Conservation (phyloP, 306 rosid genomes). For the Senna tora region DNA sequence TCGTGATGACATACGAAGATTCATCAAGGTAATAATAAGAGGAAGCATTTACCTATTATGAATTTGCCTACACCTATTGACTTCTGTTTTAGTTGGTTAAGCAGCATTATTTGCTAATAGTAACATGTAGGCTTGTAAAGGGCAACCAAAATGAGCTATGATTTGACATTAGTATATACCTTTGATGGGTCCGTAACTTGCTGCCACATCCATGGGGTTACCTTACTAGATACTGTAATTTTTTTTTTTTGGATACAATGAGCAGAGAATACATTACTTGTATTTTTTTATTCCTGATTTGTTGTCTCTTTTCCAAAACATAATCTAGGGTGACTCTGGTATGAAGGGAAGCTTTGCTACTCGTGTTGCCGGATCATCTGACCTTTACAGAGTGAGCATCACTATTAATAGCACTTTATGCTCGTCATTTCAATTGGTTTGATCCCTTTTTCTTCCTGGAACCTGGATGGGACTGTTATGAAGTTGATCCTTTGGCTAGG, state of each 20-base stretch:
- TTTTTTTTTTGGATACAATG: background rate
- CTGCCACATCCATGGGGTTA: background rate
- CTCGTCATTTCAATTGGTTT: conserved; percentile 15
- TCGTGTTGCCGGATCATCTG: conserved; percentile 95
- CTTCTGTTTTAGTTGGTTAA: conserved; percentile 28
- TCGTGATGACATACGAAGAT: conserved; percentile 90
- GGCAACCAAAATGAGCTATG: background rate
- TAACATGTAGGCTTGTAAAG: conserved; percentile 19
- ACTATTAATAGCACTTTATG: conserved; percentile 19
- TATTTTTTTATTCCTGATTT: conserved; percentile 28
- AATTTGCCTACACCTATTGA: conserved; percentile 3
- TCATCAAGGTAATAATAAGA: conserved; percentile 72
- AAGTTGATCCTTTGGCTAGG: conserved; percentile 25
- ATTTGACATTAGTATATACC: background rate
- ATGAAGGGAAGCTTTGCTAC: conserved; percentile 93
- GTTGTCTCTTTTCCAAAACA: conserved; percentile 33
- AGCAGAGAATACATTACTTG: background rate
- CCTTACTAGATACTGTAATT: background rate
- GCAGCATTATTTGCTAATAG: conserved; percentile 27
- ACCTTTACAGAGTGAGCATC: conserved; percentile 79
- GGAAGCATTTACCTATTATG: conserved; percentile 10
- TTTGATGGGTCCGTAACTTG: background rate
- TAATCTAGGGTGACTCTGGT: conserved; percentile 73
- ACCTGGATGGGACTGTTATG: background rate
- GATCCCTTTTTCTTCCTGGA: background rate